Evolutionary conservation across 805 yeast genomes (phyloP), one percentile per base, ranked within the genome.

Genomic region (Blastobotrys chiropterorum): DNA sequence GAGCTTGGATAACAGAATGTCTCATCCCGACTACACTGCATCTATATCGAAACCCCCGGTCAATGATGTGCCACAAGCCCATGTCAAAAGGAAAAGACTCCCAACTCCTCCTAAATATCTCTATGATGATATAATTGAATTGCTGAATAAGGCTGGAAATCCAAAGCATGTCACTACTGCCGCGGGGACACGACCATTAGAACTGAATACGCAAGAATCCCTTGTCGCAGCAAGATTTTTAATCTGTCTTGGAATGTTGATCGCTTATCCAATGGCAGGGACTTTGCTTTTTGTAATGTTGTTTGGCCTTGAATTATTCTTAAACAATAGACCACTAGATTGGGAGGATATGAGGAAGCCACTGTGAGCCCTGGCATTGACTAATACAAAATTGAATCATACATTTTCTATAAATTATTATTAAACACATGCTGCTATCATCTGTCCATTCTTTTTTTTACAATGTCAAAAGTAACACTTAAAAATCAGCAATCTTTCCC

Each of bases 191-290:
- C n/a, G n/a, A n/a, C 34, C 34, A 26, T 5, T 11, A 26, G 34
- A 26, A 26, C 11, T 26, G 34, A 26, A 26, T 11, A 26, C 34
- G 11, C 34, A 26, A 11, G 34, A 26, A 3, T 15, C 45, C 8
- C 14, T 44, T 39, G 17, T 44, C 3, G 47, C 47, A 11, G 45
- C 41, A 8, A 45, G 53, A 7, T 46, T 50, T 30, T 6, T 50
- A 11, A 15, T 50, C n/a, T 46, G 49, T 31, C 34, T 50, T 11
- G 48, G 49, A 5, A 46, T 48, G 16, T 19, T 52, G 13, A 16
- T 48, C 17, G 26, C 40, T 4, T 52, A 52, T 48, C 54, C 51
- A 3, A 43, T 48, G 46, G 51, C 46, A 16, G 54, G 54, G 2
- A 20, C 45, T n/a, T 17, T 47, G 11, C 38, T 52, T 4, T 52